phyloP scores from a whole-genome alignment of 2,329 filamentous ascomycete genomes.

The Trichoderma aggressivum region DNA sequence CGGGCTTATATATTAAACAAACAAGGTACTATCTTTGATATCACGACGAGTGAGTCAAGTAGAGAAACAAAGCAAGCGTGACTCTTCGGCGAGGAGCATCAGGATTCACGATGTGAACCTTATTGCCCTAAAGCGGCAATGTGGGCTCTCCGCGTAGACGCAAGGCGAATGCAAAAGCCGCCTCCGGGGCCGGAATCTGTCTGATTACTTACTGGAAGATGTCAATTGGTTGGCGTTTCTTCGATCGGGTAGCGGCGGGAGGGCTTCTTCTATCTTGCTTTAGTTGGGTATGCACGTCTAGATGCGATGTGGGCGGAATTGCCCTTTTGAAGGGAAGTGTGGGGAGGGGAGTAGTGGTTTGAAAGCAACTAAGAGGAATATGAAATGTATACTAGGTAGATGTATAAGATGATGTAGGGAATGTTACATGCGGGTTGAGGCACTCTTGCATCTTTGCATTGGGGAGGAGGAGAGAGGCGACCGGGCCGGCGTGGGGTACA shows the following conservation, averaged over 20 bases:
- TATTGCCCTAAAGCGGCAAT: constrained; percentile 1
- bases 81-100: background rate
- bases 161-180: background rate
- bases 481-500: background rate
- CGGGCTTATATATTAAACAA: background rate
- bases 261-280: background rate
- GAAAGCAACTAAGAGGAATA: background rate
- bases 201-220: background rate
- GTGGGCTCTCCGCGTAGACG: background rate
- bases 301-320: constrained; percentile 3
- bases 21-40: background rate
- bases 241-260: background rate
- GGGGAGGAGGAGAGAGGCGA: background rate
- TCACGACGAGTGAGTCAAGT: background rate
- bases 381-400: background rate
- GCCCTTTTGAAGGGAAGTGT: background rate
- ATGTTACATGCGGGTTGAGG: background rate
- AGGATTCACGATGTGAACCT: background rate
- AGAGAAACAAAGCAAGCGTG: background rate
- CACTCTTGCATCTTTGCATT: background rate
- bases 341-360: background rate
- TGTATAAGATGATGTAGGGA: background rate
- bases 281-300: background rate
- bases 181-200: background rate
- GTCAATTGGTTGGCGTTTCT: background rate